phyloP scores from a whole-genome alignment of 2,329 filamentous ascomycete species.

The Nigrospora sphaerica region DNA sequence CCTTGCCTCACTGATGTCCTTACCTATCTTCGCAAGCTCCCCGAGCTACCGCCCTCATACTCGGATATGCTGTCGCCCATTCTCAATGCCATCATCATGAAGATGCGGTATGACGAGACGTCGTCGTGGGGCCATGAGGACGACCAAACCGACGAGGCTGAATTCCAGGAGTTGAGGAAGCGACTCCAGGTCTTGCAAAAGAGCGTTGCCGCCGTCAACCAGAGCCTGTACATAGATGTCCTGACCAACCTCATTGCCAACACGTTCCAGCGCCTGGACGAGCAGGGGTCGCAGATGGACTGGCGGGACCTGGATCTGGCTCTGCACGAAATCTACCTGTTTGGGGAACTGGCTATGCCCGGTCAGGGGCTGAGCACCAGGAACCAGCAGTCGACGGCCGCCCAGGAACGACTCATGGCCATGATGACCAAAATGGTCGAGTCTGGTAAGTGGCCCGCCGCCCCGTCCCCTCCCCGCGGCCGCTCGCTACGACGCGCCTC shows the following conservation, averaged over 20 bases:
- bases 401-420: constrained; percentile 72
- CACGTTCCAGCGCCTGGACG: constrained; percentile 75
- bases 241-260: constrained; percentile 82
- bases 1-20: constrained; percentile 88
- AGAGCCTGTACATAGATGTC: constrained; percentile 80
- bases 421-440: constrained; percentile 98
- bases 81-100: constrained; percentile 82
- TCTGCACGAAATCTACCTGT: constrained; percentile 89
- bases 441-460: constrained; percentile 54
- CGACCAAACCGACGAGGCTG: constrained; percentile 91
- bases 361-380: constrained; percentile 84
- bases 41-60: constrained; percentile 66
- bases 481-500: constrained; percentile 13
- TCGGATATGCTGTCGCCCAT: constrained; percentile 80
- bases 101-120: constrained; percentile 97
- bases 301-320: constrained; percentile 95
- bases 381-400: constrained; percentile 70
- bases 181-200: constrained; percentile 87
- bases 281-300: constrained; percentile 68
- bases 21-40: constrained; percentile 79
- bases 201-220: constrained; percentile 82
- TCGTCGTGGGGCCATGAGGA: constrained; percentile 90
- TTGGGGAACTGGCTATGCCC: constrained; percentile 88
- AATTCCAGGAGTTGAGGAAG: constrained; percentile 92
- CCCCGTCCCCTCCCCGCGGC: constrained; percentile 1